These are phyloP conservation scores for Rhynchospora breviuscula DNA, from an alignment of 176 grass and related monocot species.

Conservation along the genomic window DNA sequence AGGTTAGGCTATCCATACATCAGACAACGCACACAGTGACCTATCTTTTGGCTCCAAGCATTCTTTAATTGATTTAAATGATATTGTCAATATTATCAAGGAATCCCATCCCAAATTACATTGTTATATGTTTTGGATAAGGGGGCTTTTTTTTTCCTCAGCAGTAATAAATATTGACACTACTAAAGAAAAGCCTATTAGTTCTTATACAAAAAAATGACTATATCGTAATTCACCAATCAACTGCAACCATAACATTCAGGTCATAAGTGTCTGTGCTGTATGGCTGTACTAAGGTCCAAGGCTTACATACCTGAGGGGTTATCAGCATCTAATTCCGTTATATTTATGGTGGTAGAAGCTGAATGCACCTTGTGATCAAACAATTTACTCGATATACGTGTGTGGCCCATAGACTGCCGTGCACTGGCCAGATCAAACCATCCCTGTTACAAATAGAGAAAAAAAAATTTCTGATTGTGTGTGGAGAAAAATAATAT, in stretches of 20 bases:
- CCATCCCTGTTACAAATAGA: slow-evolving; percentile 51
- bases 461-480: neutral
- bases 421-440: slow-evolving; percentile 81
- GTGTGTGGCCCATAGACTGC: slow-evolving; percentile 73
- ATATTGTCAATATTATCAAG: neutral
- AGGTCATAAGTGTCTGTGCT: neutral
- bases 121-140: neutral
- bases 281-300: neutral
- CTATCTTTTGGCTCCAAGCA: neutral
- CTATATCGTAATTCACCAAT: neutral
- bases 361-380: slow-evolving; percentile 79
- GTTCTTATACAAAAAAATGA: neutral
- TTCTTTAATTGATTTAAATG: neutral
- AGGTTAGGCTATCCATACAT: neutral
- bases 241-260: neutral
- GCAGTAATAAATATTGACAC: neutral
- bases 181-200: neutral
- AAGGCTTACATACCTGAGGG: slow-evolving; percentile 38
- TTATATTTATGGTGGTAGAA: slow-evolving; percentile 58
- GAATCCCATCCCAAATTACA: neutral
- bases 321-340: slow-evolving; percentile 23
- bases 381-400: slow-evolving; percentile 63
- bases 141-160: neutral
- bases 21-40: neutral
- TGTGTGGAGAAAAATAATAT: neutral